These are phyloP conservation scores for Lichtheimia ornata DNA, from an alignment of 371 early-diverging fungal species.

Conservation along the genomic window DNA sequence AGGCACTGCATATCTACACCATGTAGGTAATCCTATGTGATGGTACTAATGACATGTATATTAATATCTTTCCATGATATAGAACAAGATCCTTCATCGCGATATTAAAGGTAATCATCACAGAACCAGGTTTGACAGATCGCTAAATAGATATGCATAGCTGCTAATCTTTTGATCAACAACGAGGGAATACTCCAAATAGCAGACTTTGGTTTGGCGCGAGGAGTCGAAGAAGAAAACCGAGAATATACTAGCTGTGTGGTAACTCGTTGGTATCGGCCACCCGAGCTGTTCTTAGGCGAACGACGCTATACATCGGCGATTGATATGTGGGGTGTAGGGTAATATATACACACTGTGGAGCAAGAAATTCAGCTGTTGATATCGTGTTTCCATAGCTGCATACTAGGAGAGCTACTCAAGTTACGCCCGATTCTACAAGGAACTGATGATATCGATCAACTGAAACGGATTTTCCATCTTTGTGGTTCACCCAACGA, in stretches of 20 bases:
- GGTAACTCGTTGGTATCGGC: constrained; percentile 98
- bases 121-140: background rate
- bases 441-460: constrained; percentile 81
- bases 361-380: background rate
- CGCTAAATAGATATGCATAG: constrained; percentile 37
- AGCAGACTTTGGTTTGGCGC: constrained; percentile 94
- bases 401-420: constrained; percentile 86
- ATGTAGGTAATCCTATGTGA: constrained; percentile 29
- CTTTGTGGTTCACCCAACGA: constrained; percentile 82
- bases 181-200: constrained; percentile 81
- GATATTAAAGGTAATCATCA: constrained; percentile 79
- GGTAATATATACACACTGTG: constrained; percentile 53
- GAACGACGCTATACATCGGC: constrained; percentile 80
- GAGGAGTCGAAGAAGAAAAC: constrained; percentile 63
- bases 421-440: constrained; percentile 75
- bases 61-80: background rate
- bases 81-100: constrained; percentile 83
- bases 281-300: constrained; percentile 96
- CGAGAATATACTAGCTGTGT: constrained; percentile 88
- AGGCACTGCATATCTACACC: constrained; percentile 85
- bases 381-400: constrained; percentile 40
- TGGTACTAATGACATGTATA: background rate
- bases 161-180: constrained; percentile 89
- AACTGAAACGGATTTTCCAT: constrained; percentile 79
- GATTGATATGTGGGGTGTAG: constrained; percentile 99